These are phyloP conservation scores for Coniochaeta sp. DNA, from an alignment of 2,329 filamentous ascomycete genomes.

Conservation along the genomic window DNA sequence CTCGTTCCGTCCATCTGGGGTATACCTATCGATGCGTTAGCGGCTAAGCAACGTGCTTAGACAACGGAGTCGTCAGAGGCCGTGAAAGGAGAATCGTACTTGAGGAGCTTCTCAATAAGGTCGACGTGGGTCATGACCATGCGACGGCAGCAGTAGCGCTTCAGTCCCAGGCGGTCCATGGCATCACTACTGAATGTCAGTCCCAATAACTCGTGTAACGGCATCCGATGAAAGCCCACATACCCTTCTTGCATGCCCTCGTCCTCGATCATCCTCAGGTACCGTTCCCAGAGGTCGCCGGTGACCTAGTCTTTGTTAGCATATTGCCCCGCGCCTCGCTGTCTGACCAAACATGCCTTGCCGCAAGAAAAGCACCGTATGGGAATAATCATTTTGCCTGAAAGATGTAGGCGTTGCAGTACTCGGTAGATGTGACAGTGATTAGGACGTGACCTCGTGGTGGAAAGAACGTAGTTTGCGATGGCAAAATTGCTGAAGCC, in stretches of 20 bases:
- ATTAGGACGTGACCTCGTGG: not conserved
- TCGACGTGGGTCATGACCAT: constrained; percentile 99
- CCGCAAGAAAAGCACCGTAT: constrained; percentile 98
- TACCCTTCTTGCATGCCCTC: constrained; percentile 70
- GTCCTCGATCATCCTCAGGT: constrained; percentile 73
- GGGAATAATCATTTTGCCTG: constrained; percentile 84
- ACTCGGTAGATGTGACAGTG: not conserved
- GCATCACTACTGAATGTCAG: constrained; percentile 63
- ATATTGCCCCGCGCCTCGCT: constrained; percentile 8
- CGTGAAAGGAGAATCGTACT: constrained; percentile 47
- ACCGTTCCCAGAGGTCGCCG: constrained; percentile 95
- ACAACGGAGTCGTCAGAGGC: not conserved
- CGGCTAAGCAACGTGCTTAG: not conserved
- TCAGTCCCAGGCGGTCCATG: constrained; percentile 89
- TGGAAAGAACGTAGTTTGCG: not conserved
- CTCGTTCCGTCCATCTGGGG: constrained; percentile 54
- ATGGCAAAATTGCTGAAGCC: constrained; percentile 1
- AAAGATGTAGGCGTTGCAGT: not conserved
- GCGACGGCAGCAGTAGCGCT: constrained; percentile 94
- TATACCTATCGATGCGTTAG: constrained; percentile 37
- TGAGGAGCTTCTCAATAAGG: constrained; percentile 94
- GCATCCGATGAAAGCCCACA: constrained; percentile 21
- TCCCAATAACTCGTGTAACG: not conserved
- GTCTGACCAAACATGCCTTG: constrained; percentile 59
- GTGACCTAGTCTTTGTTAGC: constrained; percentile 62